Percentiles rank a stretch among this genome's conserved stretches.
These are phyloP conservation scores for Colletotrichum chrysophilum DNA, from an alignment of 2,329 filamentous ascomycete species.

Conservation along the genomic window DNA sequence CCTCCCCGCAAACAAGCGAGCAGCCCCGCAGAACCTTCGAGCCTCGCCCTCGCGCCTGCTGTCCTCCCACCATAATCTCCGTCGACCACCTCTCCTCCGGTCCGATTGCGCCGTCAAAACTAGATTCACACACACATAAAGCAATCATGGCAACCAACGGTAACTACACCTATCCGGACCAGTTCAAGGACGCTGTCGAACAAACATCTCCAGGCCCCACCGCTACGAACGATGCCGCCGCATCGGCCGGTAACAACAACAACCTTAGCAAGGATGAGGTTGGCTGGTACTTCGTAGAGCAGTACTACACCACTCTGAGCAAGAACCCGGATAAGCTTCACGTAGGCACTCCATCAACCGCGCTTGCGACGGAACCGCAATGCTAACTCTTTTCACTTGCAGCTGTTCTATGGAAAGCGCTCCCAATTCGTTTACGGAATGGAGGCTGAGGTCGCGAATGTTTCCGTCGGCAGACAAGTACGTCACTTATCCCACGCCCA, in stretches of 20 bases:
- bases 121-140: background rate
- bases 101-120: slow-evolving; percentile 11
- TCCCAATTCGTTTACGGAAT: slow-evolving; percentile 94
- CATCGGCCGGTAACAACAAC: slow-evolving; percentile 39
- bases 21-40: slow-evolving; percentile 15
- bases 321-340: slow-evolving; percentile 93
- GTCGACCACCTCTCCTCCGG: background rate
- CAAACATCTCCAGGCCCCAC: slow-evolving; percentile 41
- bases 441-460: slow-evolving; percentile 86
- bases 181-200: slow-evolving; percentile 42
- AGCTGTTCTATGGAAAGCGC: slow-evolving; percentile 95
- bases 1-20: slow-evolving; percentile 2
- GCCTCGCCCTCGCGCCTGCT: slow-evolving; percentile 1
- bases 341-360: slow-evolving; percentile 47
- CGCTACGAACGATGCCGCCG: slow-evolving; percentile 36
- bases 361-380: background rate
- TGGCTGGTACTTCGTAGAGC: slow-evolving; percentile 99
- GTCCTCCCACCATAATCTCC: background rate
- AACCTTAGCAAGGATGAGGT: slow-evolving; percentile 86
- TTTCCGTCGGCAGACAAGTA: slow-evolving; percentile 88
- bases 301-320: slow-evolving; percentile 98
- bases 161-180: slow-evolving; percentile 51
- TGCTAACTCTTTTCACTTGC: background rate
- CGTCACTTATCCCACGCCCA: slow-evolving; percentile 34
- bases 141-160: slow-evolving; percentile 63